Percentiles rank a stretch among this genome's conserved stretches.
These are phyloP conservation scores for Scedosporium aurantiacum DNA, from an alignment of 2,329 filamentous ascomycete species.

Conservation along the genomic window DNA sequence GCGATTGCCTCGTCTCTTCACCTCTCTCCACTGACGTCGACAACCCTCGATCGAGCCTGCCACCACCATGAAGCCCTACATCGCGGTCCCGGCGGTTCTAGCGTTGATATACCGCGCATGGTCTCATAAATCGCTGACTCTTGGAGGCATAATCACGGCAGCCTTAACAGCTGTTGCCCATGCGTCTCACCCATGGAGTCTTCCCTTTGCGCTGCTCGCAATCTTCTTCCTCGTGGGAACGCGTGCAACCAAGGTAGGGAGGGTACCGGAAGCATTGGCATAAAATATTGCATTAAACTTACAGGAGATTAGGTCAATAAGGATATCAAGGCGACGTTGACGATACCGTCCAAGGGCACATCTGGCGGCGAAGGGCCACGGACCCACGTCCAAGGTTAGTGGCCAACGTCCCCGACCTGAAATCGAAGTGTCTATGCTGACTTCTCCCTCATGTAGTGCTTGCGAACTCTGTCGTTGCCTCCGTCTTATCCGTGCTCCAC, in stretches of 20 bases:
- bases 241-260: constrained; percentile 62
- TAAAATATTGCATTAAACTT: constrained; percentile 6
- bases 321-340: constrained; percentile 70
- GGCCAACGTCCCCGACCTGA: not conserved
- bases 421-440: not conserved
- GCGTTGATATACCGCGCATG: constrained; percentile 57
- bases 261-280: too few relatives aligned
- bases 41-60: too few relatives aligned
- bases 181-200: constrained; percentile 82
- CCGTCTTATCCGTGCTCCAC: constrained; percentile 49
- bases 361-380: constrained; percentile 71
- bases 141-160: constrained; percentile 61
- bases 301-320: constrained; percentile 60
- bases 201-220: constrained; percentile 75
- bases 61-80: constrained; percentile 40
- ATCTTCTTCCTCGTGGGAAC: constrained; percentile 85
- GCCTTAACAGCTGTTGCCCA: constrained; percentile 65
- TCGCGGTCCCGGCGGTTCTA: constrained; percentile 46
- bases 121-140: constrained; percentile 67
- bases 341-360: constrained; percentile 62
- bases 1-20: too few relatives aligned
- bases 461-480: constrained; percentile 75
- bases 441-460: constrained; percentile 43
- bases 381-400: constrained; percentile 65
- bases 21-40: too few relatives aligned